Percentiles rank a stretch among this genome's conserved stretches.
These are phyloP conservation scores for Mucor racemosus DNA, from an alignment of 371 early-diverging fungal species.

Conservation along the genomic window DNA sequence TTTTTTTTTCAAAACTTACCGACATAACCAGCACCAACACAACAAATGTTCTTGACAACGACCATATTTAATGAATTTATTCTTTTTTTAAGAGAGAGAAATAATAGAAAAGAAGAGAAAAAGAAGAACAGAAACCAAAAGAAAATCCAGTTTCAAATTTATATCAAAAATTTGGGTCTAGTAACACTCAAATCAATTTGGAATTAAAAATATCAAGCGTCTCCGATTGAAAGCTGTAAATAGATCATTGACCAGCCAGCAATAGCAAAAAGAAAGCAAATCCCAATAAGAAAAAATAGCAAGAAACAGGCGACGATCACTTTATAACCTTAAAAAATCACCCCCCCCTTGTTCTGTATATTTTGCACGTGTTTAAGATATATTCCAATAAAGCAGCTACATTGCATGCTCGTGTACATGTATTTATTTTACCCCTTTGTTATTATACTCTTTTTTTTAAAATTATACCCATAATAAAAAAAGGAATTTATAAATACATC, in stretches of 20 bases:
- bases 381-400: neutral
- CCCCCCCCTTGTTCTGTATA: neutral
- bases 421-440: neutral
- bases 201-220: neutral
- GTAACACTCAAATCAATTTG: constrained; percentile 2
- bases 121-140: neutral
- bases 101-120: neutral
- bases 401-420: neutral
- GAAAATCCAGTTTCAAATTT: neutral
- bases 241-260: neutral
- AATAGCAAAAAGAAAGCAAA: neutral
- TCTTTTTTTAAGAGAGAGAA: neutral
- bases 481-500: neutral
- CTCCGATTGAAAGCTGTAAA: neutral
- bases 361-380: neutral
- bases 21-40: constrained; percentile 96
- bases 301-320: neutral
- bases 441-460: too few species aligned
- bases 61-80: constrained; percentile 28
- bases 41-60: constrained; percentile 72
- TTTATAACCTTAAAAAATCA: neutral
- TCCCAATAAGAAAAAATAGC: neutral
- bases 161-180: neutral
- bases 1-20: constrained; percentile 60
- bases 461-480: too few species aligned